Evolutionary conservation across 805 yeast genomes (phyloP), one percentile per base, ranked within the genome.

Genomic region (Maudiozyma barnettii): DNA sequence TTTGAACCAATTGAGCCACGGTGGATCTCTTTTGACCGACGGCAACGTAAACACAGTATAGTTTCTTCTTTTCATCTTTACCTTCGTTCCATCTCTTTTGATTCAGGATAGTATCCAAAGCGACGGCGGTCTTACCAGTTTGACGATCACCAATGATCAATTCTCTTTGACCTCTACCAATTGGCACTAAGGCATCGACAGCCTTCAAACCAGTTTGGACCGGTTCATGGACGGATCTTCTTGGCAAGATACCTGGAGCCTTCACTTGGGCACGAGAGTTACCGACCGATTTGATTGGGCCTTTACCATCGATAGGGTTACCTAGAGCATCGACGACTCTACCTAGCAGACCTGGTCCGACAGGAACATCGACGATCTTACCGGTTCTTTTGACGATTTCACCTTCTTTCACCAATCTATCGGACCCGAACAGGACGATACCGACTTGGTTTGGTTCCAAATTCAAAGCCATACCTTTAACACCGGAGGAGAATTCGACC

Each of bases 81-180:
- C 95, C 96, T 64, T 78, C 73, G 83, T 93, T 93, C 95, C 97
- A 88, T 77, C 95, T 85, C 86, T 91, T 93, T 79, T 93, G 99
- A 79, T 93, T 93, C 70, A 93, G 82, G 69, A 93, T 93, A 76
- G 99, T 82, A 75, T 93, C 99, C 64, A 93, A 73, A 64, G 98
- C 99, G 65, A 93, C 96, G 58, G 98, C 96, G 70, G 99, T 93
- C 82, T 93, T 93, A 84, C 99, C 99, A 68, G 99, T 93, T 81
- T 93, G 99, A 82, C 99, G 91, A 76, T 91, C 99, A 84, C 99
- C 99, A 71, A 91, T 91, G 68, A 91, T 91, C 85, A 93, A 79
- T 81, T 93, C 99, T 87, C 99, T 93, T 79, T 93, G 99, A 74
- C 99, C 99, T 85, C 99, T 93, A 72, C 99, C 99, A 65, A 93